Percentiles rank a stretch among this genome's conserved stretches.
Conservation (phyloP, 331 rosid species). For the Saraca asoca region DNA sequence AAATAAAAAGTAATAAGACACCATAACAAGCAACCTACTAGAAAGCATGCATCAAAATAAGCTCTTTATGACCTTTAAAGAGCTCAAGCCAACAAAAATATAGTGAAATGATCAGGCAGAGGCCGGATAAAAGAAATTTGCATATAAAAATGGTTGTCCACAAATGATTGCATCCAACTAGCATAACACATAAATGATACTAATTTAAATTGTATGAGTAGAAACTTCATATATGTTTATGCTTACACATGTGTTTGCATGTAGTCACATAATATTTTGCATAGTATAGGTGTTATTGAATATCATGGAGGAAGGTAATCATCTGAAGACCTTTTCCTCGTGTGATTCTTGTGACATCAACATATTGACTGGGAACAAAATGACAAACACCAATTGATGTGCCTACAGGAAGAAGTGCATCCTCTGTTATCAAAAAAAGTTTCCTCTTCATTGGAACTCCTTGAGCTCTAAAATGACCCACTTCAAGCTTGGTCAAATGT, state of each 20-base stretch:
- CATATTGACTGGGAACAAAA: conserved; percentile 94
- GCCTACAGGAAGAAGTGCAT: conserved; percentile 97
- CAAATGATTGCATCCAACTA: not conserved
- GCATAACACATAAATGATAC: conserved; percentile 4
- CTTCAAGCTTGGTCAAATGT: conserved; percentile 87
- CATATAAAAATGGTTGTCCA: conserved; percentile 11
- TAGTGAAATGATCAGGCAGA: not conserved
- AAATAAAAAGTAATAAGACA: not conserved
- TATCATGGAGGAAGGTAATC: conserved; percentile 13
- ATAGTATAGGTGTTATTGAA: not conserved
- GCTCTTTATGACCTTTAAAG: not conserved
- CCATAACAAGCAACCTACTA: not conserved
- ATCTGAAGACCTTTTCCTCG: conserved; percentile 98
- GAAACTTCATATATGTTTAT: conserved; percentile 4
- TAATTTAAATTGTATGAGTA: too few relatives aligned
- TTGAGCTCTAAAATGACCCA: conserved; percentile 98
- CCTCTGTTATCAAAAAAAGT: conserved; percentile 84
- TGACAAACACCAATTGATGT: conserved; percentile 80
- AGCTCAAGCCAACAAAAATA: not conserved
- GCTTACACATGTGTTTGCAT: not conserved
- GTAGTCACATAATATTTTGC: too few relatives aligned
- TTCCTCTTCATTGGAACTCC: conserved; percentile 93
- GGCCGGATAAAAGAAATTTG: not conserved
- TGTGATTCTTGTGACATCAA: conserved; percentile 81
- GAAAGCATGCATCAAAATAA: conserved; percentile 19